Evolutionary conservation across 306 rosid species (phyloP), one percentile per base, ranked within the genome.

Genomic region (Rubus parviflorus): DNA sequence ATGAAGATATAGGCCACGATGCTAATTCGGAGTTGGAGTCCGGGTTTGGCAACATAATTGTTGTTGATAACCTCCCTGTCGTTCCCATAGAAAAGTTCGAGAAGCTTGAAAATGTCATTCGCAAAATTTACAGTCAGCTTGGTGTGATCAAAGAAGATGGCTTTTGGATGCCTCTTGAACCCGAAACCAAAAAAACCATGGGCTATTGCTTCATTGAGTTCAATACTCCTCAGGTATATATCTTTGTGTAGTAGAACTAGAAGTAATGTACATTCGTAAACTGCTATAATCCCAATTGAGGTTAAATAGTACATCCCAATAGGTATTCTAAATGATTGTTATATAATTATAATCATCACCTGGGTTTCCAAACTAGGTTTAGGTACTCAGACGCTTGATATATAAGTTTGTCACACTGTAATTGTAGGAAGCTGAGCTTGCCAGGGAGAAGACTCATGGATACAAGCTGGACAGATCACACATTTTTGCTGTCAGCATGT

Each of bases 401-500:
- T 56, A 25, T 56, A 4, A 9, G 19, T 19, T 25, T 42, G 40
- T 17, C 20, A 68, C 54, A 3, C 48, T 42, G 3, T 47, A 51
- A 16, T 76, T 77, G 42, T 77, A 95, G 98, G 98, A 92, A 80
- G 98, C 98, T 4, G 97, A 95, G 79, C 89, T 92, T 66, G 98
- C 97, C 41, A 92, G 79, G 77, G 98, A 92, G 85, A 92, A 86
- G 84, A 90, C 97, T 5, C 88, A 94, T 62, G 98, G 97, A 8
- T 94, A 92, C 82, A 95, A 89, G 72, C 70, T 95, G 87, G 98
- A 95, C 58, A 87, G 89, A 0, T 66, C 90, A 0, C 98, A 95
- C 74, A 87, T 92, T n/a, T 95, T 95, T 83, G 70, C 90, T 0
- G 92, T 92, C 30, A 92, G 65, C 81, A 90, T 90, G 97, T 92